phyloP scores from a whole-genome alignment of 805 yeast genomes.

The Clavispora asparagi region DNA sequence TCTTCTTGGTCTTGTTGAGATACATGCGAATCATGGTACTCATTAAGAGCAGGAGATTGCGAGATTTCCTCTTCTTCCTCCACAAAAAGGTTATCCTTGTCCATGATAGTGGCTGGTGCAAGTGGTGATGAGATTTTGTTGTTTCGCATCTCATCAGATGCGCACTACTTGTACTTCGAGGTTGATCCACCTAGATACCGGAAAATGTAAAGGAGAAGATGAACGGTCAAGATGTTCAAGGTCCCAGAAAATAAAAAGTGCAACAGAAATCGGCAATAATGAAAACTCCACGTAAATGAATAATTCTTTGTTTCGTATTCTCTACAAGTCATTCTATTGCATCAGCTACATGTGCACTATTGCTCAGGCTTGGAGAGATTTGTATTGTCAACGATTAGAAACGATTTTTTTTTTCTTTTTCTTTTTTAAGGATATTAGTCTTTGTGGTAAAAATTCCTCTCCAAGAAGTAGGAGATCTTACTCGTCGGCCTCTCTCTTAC shows the following conservation, averaged over 20 bases:
- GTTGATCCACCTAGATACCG: background rate
- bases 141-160: background rate
- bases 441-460: background rate
- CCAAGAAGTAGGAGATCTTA: background rate
- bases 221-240: too few relatives aligned
- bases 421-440: too few relatives aligned
- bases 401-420: too few relatives aligned
- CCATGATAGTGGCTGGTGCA: constrained; percentile 1
- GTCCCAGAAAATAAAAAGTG: too few relatives aligned
- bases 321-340: too few relatives aligned
- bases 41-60: constrained; percentile 2
- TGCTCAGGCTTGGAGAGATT: background rate
- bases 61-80: constrained; percentile 14
- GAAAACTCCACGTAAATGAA: too few relatives aligned
- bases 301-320: too few relatives aligned
- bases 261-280: too few relatives aligned
- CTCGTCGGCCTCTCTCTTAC: constrained; percentile 10
- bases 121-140: background rate
- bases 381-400: background rate
- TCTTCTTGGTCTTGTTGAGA: constrained; percentile 1
- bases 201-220: background rate
- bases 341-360: background rate
- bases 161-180: background rate
- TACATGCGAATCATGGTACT: constrained; percentile 1
- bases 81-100: constrained; percentile 12